Evolutionary conservation across 1,139 yeast species (phyloP), one percentile per base, ranked within the genome.

Genomic region (Blastobotrys buckinghamii): DNA sequence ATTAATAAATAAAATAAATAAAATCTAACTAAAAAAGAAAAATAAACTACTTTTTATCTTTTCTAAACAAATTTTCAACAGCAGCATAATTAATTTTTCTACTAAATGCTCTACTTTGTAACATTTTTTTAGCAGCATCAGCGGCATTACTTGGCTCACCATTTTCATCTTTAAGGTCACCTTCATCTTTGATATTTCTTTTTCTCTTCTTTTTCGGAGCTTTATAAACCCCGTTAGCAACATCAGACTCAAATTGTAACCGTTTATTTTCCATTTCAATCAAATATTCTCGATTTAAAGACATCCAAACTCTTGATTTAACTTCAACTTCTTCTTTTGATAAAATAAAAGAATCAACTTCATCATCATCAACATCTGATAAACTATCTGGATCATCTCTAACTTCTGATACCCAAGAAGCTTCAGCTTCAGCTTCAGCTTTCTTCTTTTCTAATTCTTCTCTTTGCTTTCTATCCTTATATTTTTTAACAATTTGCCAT

Each of bases 41-140:
- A n/a, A 24, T 3, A 24, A 24, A 24, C 15, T 36, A 17, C 29
- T 38, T 12, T 9, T 12, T 9, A 37, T 45, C 45, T 47, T 51
- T 48, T 20, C 63, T 64, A 55, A 86, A 85, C 55, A 88, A 72
- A 50, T 76, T 79, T 52, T 81, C 82, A 50, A 88, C 76, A 2
- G 90, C 88, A 45, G 77, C 81, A 64, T 90, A 90, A 65, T 90
- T 90, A 65, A 90, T 84, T 71, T 90, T 90, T 70, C 82, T 85
- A 26, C 96, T 86, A 56, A 84, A 81, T 64, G 79, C 80, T 54
- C 79, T 78, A n/a, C 15, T 32, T 47, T 86, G 64, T 81, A 85
- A 79, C 52, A 50, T 50, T 52, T 75, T 77, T 62, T 76, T 82
- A 3, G 88, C 89, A 64, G 83, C 82, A 39, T 86, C 94, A 2